Evolutionary conservation across 1,284 basidiomycete genomes (phyloP), one percentile per base, ranked within the genome.

Genomic region (Apiotrichum laibachii): DNA sequence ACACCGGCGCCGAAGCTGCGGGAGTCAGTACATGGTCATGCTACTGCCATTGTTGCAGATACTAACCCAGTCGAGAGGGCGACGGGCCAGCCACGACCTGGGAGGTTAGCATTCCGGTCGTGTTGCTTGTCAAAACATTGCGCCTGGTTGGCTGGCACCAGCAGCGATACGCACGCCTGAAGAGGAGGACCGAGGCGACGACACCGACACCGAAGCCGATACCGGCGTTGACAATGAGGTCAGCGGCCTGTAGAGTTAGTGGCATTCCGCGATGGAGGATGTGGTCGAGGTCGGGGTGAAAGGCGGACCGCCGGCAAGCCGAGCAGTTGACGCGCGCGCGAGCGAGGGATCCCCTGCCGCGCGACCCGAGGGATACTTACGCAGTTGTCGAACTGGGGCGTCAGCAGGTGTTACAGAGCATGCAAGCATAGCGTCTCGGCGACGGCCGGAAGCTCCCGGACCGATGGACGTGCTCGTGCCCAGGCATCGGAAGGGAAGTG

Each of bases 11-110:
- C 79, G 68, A 80, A 79, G 34, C 78, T 78, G 63, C 33, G 40
- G 1, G n/a, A 19, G 51, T 61, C 34, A 61, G 59, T 35, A 42
- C 34, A 55, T 35, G 22, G 1, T 2, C 19, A n/a, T 9, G 5
- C 8, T 8, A n/a, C 4, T 15, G 26, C 12, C 10, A 12, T 39
- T n/a, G 15, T 90, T 92, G 19, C 19, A 21, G 13, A 18, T 7
- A 16, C 56, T 75, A 90, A 96, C 63, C 95, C 94, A 21, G 93
- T 92, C 9, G 90, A 85, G 59, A 98, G 85, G 61, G 92, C 89
- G 63, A 98, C 89, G 26, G 95, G 95, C 91, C 93, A 98, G 72
- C 89, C 90, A 67, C 94, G 90, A 82, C 95, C 94, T 98, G 77
- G 2, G 7, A 31, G 35, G 16, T 37, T 10, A 37, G 37, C 37